These are phyloP conservation scores for Papiliotrema laurentii DNA, from an alignment of 1,284 basidiomycete species.

Conservation along the genomic window DNA sequence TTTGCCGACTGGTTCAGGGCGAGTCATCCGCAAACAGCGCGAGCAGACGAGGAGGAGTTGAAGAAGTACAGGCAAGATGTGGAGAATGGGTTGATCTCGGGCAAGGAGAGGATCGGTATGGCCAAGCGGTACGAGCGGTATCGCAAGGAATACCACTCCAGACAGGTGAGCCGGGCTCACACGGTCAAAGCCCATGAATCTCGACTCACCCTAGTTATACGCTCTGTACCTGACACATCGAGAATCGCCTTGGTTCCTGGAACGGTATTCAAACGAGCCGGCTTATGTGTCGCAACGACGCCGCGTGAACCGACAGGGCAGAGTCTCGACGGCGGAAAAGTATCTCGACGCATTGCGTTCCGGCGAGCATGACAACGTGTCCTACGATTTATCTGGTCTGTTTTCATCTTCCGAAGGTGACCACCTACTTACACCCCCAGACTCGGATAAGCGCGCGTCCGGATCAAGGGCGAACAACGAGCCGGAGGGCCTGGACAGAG, in stretches of 20 bases:
- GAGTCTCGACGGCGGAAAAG: conserved; percentile 63
- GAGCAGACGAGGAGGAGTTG: conserved; percentile 36
- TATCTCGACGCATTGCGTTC: conserved; percentile 74
- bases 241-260: conserved; percentile 87
- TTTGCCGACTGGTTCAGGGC: conserved; percentile 87
- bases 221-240: conserved; percentile 87
- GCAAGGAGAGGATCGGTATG: conserved; percentile 56
- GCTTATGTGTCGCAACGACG: conserved; percentile 65
- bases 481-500: conserved; percentile 34
- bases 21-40: conserved; percentile 67
- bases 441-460: conserved; percentile 42
- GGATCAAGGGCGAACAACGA: conserved; percentile 45
- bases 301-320: conserved; percentile 73
- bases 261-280: conserved; percentile 77
- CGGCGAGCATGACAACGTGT: conserved; percentile 71
- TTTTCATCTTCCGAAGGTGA: background rate
- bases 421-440: conserved; percentile 8
- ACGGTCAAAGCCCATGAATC: background rate
- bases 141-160: conserved; percentile 76
- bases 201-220: conserved; percentile 53
- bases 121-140: conserved; percentile 76
- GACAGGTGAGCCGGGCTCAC: conserved; percentile 62
- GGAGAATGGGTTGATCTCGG: conserved; percentile 22
- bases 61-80: conserved; percentile 13
- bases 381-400: conserved; percentile 42